These are phyloP conservation scores for Fusarium azukiicola DNA, from an alignment of 2,329 filamentous ascomycete species.

Conservation along the genomic window DNA sequence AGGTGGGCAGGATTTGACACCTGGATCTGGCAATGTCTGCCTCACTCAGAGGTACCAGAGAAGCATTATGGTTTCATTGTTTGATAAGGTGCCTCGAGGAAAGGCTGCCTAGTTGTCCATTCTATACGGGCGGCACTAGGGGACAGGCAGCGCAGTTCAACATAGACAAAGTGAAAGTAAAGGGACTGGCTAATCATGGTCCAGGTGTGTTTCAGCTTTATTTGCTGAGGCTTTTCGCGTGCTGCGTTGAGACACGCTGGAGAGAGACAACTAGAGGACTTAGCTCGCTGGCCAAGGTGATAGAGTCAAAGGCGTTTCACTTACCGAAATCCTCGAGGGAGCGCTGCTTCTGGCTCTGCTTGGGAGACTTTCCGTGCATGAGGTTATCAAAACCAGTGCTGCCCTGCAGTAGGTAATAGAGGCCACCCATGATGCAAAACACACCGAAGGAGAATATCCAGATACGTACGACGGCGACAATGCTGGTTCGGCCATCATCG, in stretches of 20 bases:
- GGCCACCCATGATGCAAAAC: conserved; percentile 90
- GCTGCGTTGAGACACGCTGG: conserved; percentile 94
- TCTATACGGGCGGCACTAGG: conserved; percentile 59
- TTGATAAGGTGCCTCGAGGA: too few relatives aligned
- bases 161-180: conserved; percentile 65
- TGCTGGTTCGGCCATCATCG: conserved; percentile 81
- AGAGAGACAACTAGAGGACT: conserved; percentile 88
- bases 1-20: too few relatives aligned
- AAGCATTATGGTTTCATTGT: too few relatives aligned
- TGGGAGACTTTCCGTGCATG: conserved; percentile 93
- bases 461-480: conserved; percentile 92
- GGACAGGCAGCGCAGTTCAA: conserved; percentile 64
- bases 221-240: conserved; percentile 92
- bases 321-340: conserved; percentile 94
- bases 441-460: conserved; percentile 96
- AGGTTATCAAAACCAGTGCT: conserved; percentile 92
- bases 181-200: conserved; percentile 61
- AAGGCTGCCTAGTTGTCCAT: too few relatives aligned
- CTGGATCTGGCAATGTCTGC: too few relatives aligned
- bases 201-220: conserved; percentile 64
- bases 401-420: conserved; percentile 89
- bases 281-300: too few relatives aligned
- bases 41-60: too few relatives aligned
- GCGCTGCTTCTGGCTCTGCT: conserved; percentile 91
- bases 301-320: conserved; percentile 58